A percentile compares a stretch with the other conserved stretches of the same genome.
Conservation (phyloP, 169 alveolate species). For the Plasmodium vinckei region DNA sequence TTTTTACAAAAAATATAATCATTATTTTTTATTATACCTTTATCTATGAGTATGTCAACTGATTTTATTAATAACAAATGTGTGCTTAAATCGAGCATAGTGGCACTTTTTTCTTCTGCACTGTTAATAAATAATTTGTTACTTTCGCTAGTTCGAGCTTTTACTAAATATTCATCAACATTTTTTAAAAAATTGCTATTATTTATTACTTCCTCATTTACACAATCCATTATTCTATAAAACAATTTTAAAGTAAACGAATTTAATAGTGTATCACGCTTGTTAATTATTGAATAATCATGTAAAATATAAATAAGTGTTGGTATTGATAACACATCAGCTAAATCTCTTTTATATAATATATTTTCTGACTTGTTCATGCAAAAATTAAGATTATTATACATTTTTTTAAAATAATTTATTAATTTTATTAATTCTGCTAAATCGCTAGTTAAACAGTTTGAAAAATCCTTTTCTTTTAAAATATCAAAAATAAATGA, state of each 20-base stretch:
- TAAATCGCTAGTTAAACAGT: constrained; percentile 17
- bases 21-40: background rate
- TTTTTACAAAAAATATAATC: background rate
- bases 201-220: background rate
- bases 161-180: too few species aligned
- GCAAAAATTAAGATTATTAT: constrained; percentile 52
- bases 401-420: constrained; percentile 54
- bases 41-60: constrained; percentile 15
- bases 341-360: constrained; percentile 19
- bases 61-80: constrained; percentile 33
- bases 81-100: constrained; percentile 6
- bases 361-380: constrained; percentile 36
- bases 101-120: background rate
- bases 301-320: constrained; percentile 32
- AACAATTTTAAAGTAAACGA: constrained; percentile 27
- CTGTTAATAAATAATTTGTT: background rate
- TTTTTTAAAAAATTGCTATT: background rate
- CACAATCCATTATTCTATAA: constrained; percentile 9
- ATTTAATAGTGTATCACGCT: background rate
- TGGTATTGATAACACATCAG: constrained; percentile 25
- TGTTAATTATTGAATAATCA: constrained; percentile 25
- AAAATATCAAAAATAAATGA: constrained; percentile 38
- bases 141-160: background rate
- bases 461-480: constrained; percentile 23
- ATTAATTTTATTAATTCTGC: constrained; percentile 51